These are phyloP conservation scores for Amylocystis lapponica DNA, from an alignment of 768 basidiomycete species.

Conservation along the genomic window DNA sequence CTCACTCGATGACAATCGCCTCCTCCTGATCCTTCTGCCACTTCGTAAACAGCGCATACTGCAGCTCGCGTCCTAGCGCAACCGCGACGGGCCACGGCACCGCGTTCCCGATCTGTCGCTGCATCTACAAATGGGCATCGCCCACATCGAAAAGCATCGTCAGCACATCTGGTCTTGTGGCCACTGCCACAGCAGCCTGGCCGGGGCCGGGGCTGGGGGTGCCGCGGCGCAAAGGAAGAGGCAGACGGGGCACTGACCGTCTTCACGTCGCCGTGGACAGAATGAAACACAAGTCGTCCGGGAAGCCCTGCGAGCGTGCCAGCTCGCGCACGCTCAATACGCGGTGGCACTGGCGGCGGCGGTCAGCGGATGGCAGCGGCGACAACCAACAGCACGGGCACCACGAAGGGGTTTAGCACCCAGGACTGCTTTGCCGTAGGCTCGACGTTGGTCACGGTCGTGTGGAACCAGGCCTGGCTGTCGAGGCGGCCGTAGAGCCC, in stretches of 20 bases:
- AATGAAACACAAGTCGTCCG: constrained; percentile 65
- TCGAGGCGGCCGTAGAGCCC: constrained; percentile 58
- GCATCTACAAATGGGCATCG: constrained; percentile 44
- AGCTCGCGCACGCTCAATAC: constrained; percentile 72
- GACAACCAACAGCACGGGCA: constrained; percentile 21
- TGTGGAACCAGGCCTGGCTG: constrained; percentile 51
- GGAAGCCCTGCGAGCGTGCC: constrained; percentile 78
- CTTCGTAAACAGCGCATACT: constrained; percentile 42
- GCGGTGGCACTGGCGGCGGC: constrained; percentile 49
- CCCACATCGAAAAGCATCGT: background rate
- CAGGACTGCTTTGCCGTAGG: constrained; percentile 74
- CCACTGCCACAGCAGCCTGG: no score
- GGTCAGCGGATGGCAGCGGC: background rate
- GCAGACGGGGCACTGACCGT: constrained; percentile 62
- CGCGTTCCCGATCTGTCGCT: constrained; percentile 78
- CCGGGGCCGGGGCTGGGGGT: no score
- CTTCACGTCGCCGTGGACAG: constrained; percentile 45
- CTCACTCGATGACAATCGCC: constrained; percentile 29
- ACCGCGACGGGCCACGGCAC: constrained; percentile 60
- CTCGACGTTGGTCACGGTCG: constrained; percentile 73
- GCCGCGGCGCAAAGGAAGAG: no score
- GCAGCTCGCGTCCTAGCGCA: constrained; percentile 62
- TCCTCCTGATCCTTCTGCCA: constrained; percentile 40
- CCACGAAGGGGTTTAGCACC: constrained; percentile 62
- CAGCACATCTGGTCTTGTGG: no score